phyloP scores from a whole-genome alignment of 805 yeast species.

The Candida xyloterini region DNA sequence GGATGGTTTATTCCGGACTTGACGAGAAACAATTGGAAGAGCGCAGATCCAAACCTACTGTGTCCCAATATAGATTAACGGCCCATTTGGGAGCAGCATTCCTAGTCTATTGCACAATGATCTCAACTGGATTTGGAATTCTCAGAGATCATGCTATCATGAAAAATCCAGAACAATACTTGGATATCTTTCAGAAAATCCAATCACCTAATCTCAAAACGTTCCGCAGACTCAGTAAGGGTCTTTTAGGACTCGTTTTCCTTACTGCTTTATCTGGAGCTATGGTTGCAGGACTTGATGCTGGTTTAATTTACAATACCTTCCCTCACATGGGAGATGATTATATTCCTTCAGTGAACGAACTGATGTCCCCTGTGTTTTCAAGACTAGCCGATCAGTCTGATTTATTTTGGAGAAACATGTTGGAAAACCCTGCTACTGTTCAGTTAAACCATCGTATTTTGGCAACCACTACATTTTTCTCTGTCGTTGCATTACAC shows the following conservation, averaged over 20 bases:
- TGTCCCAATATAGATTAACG: constrained; percentile 90
- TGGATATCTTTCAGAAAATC: constrained; percentile 53
- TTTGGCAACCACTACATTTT: constrained; percentile 78
- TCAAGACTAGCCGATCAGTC: constrained; percentile 64
- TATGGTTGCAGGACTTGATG: constrained; percentile 96
- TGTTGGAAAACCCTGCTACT: constrained; percentile 92
- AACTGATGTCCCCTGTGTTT: constrained; percentile 71
- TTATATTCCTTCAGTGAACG: constrained; percentile 69
- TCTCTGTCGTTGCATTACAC: constrained; percentile 66
- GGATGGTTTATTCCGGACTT: constrained; percentile 98
- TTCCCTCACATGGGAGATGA: constrained; percentile 96
- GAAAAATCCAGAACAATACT: constrained; percentile 57
- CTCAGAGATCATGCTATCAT: constrained; percentile 70
- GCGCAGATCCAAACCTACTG: constrained; percentile 93
- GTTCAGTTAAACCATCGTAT: constrained; percentile 91
- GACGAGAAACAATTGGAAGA: constrained; percentile 75
- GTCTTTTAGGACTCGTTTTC: constrained; percentile 67
- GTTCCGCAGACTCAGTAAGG: constrained; percentile 54
- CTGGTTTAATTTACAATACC: constrained; percentile 92
- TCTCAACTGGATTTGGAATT: constrained; percentile 86
- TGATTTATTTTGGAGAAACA: constrained; percentile 87
- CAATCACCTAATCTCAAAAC: constrained; percentile 57
- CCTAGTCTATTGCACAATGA: constrained; percentile 79
- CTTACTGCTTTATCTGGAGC: constrained; percentile 97
- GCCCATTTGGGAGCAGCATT: constrained; percentile 95